Base-by-base conservation (phyloP, 129 eudicot species). In the Flaveria brownii region DNA sequence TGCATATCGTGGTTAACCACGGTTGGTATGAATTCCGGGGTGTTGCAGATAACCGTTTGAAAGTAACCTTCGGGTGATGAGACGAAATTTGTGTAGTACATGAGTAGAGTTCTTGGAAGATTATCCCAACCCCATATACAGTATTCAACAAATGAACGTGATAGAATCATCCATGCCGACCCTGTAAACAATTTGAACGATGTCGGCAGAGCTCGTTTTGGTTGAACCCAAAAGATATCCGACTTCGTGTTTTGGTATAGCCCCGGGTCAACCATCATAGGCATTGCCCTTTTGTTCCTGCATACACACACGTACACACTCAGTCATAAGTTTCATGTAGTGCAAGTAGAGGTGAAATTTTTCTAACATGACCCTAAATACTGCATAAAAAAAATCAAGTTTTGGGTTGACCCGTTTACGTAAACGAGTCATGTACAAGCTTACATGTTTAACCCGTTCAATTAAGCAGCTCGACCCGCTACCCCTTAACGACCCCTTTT, bases 61-160 rank as follows among this genome's bases (percentile, higher is more conserved):
- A 93, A 93, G 79, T 93, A 93, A 68, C 92, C 92, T 83, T 93
- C 98, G 0, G 98, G 96, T 16, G 98, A 93, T 47, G 98, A 93
- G 41, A 90, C 83, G 46, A 93, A 93, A 47, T 93, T 93, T 8
- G 98, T 26, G 83, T 93, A 90, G 87, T 93, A 93, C 98, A 93
- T 90, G 39, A 93, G 91, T 11, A 90, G 78, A 47, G 90, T 88
- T 78, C 98, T 83, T 30, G 98, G 96, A 52, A 93, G 96, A 84
- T 93, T 93, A 46, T 93, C 98, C 97, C 97, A 93, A 45, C 98
- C 98, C 92, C 91, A 88, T 74, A 93, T 87, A 65, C 82, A 73
- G 77, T 93, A 90, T 61, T 93, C 96, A 16, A 90, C 92, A 75
- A 93, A 93, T 5, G 92, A 80, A 36, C 89, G 97, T 3, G 98